Base-by-base conservation (phyloP, 352 stramenopile species). In the Pythium coloratum region DNA sequence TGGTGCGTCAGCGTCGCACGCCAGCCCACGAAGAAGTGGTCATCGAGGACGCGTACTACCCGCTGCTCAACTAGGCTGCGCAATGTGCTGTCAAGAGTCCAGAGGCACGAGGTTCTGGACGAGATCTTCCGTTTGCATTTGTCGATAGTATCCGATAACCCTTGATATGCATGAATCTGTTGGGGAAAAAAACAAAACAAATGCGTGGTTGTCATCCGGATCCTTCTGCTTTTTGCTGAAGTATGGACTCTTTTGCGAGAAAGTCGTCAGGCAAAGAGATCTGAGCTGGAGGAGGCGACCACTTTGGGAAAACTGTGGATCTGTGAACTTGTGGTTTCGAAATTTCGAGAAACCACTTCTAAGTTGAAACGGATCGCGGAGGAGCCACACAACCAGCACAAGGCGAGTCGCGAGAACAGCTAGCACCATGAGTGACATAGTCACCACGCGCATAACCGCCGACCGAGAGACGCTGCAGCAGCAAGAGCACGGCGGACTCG, bases 21-120 rank as follows among this genome's bases (percentile, higher is more conserved):
- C 66, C 71, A 6, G 54, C 56, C 6, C 51, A 66, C 2, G 50
- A 67, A 14, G 60, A 65, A n/a, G 58, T 44, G 42, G 47, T 68
- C n/a, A 32, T 67, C 7, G 77, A 88, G 12, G 80, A 89, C 46
- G 82, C 79, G 26, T 88, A 89, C 64, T 88, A 89, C 46, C 80
- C 82, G 30, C 71, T 90, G 49, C 69, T 90, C 53, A 67, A 82
- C 65, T 90, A 82, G 58, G 56, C 5, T 20, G 3, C 24, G 8
- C 33, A 4, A 59, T 20, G 24, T 8, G 50, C 20, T 24, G 20
- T 24, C 20, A 0, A 0, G 20, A 24, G 20, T 24, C 20, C 20
- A 24, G 20, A 24, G 20, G 20, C 20, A 24, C 20, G 20, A 24
- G 20, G 20, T 24, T 24, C 20, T 24, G 20, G 20, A 24, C 20